These are phyloP conservation scores for Umbilicaria muhlenbergii DNA, from an alignment of 495 filamentous ascomycete species.

Conservation along the genomic window DNA sequence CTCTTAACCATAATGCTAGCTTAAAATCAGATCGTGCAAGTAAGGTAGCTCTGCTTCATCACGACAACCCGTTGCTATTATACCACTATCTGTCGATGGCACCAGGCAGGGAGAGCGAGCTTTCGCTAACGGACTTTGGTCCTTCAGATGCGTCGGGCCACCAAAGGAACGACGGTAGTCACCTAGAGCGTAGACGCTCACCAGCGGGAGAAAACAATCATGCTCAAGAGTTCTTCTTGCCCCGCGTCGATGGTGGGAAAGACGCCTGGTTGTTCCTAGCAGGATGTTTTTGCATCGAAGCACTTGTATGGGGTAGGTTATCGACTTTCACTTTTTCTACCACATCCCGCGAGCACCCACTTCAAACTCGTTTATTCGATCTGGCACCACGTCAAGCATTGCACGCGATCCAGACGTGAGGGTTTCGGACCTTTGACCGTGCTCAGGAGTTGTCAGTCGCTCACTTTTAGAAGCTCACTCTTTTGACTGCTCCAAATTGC, in stretches of 20 bases:
- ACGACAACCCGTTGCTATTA: no score
- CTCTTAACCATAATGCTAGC: background rate
- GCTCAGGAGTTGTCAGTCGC: background rate
- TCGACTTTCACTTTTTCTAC: background rate
- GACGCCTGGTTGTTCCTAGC: slow-evolving; percentile 50
- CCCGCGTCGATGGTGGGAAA: slow-evolving; percentile 41
- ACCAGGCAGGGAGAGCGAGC: background rate
- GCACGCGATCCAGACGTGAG: no score
- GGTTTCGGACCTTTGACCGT: no score
- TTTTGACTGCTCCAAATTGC: no score
- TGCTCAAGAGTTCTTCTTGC: slow-evolving; percentile 19
- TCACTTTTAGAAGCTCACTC: background rate
- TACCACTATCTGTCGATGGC: no score
- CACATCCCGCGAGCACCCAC: background rate
- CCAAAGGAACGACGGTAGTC: no score
- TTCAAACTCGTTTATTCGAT: background rate
- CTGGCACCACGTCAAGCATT: no score
- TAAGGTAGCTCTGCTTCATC: no score
- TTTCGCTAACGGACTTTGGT: no score
- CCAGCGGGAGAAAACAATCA: no score
- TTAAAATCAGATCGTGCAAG: background rate
- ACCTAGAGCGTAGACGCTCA: no score
- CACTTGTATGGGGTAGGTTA: slow-evolving; percentile 45
- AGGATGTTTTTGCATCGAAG: slow-evolving; percentile 46
- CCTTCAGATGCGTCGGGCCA: no score